Evolutionary conservation across 768 basidiomycete genomes (phyloP), one percentile per base, ranked within the genome.

Genomic region (Saitozyma podzolica): DNA sequence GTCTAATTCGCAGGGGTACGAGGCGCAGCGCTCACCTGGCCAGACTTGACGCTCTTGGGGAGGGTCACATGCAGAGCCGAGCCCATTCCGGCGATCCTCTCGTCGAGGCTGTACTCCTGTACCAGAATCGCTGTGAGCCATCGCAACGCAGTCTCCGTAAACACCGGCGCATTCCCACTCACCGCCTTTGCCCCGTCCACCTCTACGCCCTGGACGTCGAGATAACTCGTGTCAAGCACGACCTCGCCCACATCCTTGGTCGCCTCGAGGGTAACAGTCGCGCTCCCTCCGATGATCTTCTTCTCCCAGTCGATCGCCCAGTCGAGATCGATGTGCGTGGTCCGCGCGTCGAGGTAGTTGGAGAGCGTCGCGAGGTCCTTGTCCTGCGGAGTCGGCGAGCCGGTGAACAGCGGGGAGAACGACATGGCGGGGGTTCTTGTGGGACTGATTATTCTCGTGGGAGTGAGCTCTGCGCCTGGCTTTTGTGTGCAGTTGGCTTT

Each of bases 301-400:
- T 82, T 74, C 0, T 82, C 69, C 75, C 92, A 96, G 80, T 96
- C 87, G 65, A 96, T 80, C 0, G 70, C 80, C 92, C 92, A 95
- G 66, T 89, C 84, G 55, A 96, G 85, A 19, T 84, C 80, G 14
- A 92, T 80, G 74, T 91, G 86, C 43, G 85, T 83, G 0, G 89
- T 87, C 3, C 82, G 78, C 66, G 93, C 83, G 52, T 87, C 80
- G 6, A 80, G 77, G 78, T 90, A 91, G 81, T 96, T 96, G 20
- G 91, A 85, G 72, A 92, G 89, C 0, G 89, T 88, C 0, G 90
- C 86, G n/a, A 62, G 64, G 56, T 80, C 79, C 10, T 40, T 41
- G 49, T 69, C 66, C 40, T 61, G 40, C 6, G 57, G 67, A 13
- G 62, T 17, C 39, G 52, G 50, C 42, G 40, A 45, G 39, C 56